Evolutionary conservation across 108 stramenopile genomes (phyloP).

Genomic region (Cyclotella distinguenda): DNA sequence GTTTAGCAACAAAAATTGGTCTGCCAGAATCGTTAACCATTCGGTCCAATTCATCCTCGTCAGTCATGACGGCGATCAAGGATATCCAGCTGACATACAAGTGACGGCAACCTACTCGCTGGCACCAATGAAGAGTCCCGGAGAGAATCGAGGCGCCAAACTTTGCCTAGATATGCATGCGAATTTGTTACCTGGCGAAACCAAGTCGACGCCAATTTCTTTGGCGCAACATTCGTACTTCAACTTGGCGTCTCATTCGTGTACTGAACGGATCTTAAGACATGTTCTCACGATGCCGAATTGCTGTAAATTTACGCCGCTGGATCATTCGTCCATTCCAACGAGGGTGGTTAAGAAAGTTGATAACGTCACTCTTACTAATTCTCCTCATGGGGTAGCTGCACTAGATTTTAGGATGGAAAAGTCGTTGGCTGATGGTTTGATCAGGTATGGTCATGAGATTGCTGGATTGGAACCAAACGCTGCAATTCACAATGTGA

Average conservation of each 20-base stretch:
- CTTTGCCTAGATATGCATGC: constrained; percentile 60
- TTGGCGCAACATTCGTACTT: constrained; percentile 87
- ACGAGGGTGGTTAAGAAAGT: constrained; percentile 59
- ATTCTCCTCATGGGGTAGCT: background rate
- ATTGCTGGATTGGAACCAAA: constrained; percentile 26
- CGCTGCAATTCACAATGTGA: constrained; percentile 24
- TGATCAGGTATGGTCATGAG: constrained; percentile 40
- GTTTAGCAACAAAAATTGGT: constrained; percentile 62
- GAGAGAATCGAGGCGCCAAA: constrained; percentile 14
- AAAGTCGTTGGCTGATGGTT: constrained; percentile 47
- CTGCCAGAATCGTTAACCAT: constrained; percentile 42
- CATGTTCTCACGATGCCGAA: constrained; percentile 60
- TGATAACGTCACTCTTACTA: constrained; percentile 22
- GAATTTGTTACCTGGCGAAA: constrained; percentile 36
- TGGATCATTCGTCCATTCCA: constrained; percentile 64
- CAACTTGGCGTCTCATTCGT: constrained; percentile 62
- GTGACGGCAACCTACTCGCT: constrained; percentile 68
- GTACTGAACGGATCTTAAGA: constrained; percentile 52
- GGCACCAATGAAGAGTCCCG: constrained; percentile 10
- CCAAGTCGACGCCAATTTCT: constrained; percentile 67
- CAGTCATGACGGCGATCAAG: constrained; percentile 76
- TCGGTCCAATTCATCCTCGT: constrained; percentile 54
- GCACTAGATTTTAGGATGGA: constrained; percentile 63
- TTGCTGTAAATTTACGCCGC: constrained; percentile 68
- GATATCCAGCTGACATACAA: constrained; percentile 71